These are phyloP conservation scores for Darksidea phi DNA, from an alignment of 495 filamentous ascomycete genomes.

Conservation along the genomic window DNA sequence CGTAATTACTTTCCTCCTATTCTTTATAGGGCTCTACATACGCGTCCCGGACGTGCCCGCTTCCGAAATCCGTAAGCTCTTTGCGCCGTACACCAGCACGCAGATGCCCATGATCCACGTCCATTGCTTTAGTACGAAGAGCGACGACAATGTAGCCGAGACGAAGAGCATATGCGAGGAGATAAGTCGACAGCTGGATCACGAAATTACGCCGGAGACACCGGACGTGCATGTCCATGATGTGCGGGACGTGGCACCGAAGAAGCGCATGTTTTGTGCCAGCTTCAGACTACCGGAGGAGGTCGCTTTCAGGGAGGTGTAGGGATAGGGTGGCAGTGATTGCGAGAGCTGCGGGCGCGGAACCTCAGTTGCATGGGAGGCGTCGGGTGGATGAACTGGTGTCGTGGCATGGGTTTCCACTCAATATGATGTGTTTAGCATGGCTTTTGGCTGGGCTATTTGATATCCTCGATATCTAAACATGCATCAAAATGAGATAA, in stretches of 20 bases:
- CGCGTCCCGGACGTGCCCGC: slow-evolving; percentile 11
- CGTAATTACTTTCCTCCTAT: slow-evolving; percentile 78
- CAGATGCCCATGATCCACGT: slow-evolving; percentile 82
- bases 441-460: too few species aligned
- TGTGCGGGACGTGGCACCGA: slow-evolving; percentile 85
- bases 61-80: slow-evolving; percentile 60
- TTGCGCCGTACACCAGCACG: slow-evolving; percentile 56
- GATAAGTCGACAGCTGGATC: slow-evolving; percentile 61
- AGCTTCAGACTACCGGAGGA: slow-evolving; percentile 79
- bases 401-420: too few species aligned
- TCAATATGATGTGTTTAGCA: too few species aligned
- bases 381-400: too few species aligned
- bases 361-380: too few species aligned
- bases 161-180: slow-evolving; percentile 65
- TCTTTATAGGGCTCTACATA: slow-evolving; percentile 77
- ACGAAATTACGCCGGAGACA: slow-evolving; percentile 59
- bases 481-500: too few species aligned
- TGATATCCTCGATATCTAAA: too few species aligned
- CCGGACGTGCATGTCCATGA: slow-evolving; percentile 63
- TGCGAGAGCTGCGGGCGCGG: too few species aligned
- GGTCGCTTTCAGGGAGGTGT: slow-evolving; percentile 65
- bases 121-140: slow-evolving; percentile 82
- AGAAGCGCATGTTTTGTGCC: slow-evolving; percentile 95
- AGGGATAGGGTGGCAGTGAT: background rate
- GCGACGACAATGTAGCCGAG: slow-evolving; percentile 63